Percentiles rank a stretch among this genome's conserved stretches.
phyloP scores from a whole-genome alignment of 78 protist genomes.

The Dictyostelium purpureum region DNA sequence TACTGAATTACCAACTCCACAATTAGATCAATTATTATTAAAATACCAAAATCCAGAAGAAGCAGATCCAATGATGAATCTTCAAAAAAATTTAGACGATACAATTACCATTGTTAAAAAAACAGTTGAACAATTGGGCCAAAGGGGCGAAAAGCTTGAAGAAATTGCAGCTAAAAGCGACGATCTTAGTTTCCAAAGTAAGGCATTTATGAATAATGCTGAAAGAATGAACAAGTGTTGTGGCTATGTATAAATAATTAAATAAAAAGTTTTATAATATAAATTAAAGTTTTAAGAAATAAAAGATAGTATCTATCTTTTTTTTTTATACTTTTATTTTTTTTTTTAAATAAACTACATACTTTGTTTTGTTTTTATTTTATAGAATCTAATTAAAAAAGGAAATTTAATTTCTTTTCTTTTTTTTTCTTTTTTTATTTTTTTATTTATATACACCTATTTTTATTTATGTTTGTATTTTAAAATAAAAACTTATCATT shows the following conservation, averaged over 20 bases:
- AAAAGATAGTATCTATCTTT: too few species aligned
- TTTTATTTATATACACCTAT: background rate
- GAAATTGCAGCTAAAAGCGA: conserved; percentile 70
- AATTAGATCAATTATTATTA: conserved; percentile 10
- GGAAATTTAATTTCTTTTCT: background rate
- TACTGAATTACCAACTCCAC: conserved; percentile 14
- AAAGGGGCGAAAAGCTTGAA: conserved; percentile 75
- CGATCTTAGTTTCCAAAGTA: conserved; percentile 62
- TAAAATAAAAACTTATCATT: conserved; percentile 36
- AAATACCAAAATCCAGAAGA: conserved; percentile 73
- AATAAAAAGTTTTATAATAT: background rate
- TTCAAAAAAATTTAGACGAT: conserved; percentile 75
- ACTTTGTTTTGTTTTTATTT: background rate
- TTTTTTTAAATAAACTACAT: background rate
- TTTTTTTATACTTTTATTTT: background rate
- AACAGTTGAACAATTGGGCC: conserved; percentile 64
- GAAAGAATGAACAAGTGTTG: conserved; percentile 81
- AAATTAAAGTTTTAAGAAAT: background rate
- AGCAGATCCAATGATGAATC: conserved; percentile 74
- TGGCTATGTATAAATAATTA: conserved; percentile 29
- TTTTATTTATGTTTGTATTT: background rate
- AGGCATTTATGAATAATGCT: conserved; percentile 72
- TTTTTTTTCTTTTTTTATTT: background rate
- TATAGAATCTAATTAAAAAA: background rate
- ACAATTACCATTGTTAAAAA: conserved; percentile 54